Base-by-base conservation (phyloP, 1,139 yeast species). In the Yamadazyma taylorii region DNA sequence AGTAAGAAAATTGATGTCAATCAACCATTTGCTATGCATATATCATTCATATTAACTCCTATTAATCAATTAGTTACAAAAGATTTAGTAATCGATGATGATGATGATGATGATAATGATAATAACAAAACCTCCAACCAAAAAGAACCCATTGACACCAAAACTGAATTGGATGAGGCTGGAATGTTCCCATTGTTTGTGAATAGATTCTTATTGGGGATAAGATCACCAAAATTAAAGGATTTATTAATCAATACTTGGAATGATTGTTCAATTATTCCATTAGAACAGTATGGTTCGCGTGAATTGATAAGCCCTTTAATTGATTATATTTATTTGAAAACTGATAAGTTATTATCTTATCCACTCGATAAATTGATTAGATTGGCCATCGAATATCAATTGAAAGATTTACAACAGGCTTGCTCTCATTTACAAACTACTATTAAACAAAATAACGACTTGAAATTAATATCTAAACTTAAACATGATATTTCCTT, bases 1-100 rank as follows among this genome's bases (percentile, higher is more conserved):
- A 75, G 87, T 4, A 85, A 82, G 50, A 78, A 81, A 0, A 81
- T 81, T 6, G 89, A 85, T 53, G 56, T 70, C 12, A 66, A 71
- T n/a, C 85, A 84, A 53, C 92, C 94, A 1, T 85, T 84, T 63
- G 86, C 88, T 1, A 72, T 81, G 3, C 88, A 83, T 56, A 61
- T 85, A 15, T 69, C 88, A 1, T 67, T 79, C 5, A 58, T 81
- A 36, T 50, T 75, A 19, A 61, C 52, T 10, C 58, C 65, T 22
- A 48, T 57, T 7, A 58, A 56, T 33, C 50, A 42, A 14, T 45
- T 38, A 19, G 34, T 42, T 16, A 38, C 38, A 17, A 42, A 42
- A 27, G 46, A 42, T 26, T 13, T 42, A 15, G 23, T 36, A 1
- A 23, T 63, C 3, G 39, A 52, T 2, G 57, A 66, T 2, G 59